Base-by-base conservation (phyloP, 1,139 yeast genomes). In the Candida sanyaensis region DNA sequence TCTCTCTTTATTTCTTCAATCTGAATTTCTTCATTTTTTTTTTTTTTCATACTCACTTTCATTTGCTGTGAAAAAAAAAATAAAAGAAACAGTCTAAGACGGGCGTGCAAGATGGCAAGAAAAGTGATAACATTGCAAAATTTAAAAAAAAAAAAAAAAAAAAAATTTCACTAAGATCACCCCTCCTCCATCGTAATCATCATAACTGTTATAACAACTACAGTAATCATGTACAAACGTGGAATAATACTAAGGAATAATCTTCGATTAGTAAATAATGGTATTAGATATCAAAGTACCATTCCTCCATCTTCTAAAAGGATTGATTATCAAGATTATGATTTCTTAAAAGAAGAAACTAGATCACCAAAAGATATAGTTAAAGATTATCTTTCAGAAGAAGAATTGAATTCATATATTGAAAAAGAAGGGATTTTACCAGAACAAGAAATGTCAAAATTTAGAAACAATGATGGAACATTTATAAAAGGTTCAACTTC, bases 401-500 rank as follows among this genome's bases (percentile, higher is more conserved):
- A 48, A 23, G 43, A 44, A 40, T 31, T 44, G 17, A 29, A 37
- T 11, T 30, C 28, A 4, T 37, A 42, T 26, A 9, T 32, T 13
- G 13, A 34, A 21, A 12, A 17, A n/a, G 46, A 41, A 34, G 41
- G 36, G 7, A 32, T 17, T 11, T 11, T 26, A 5, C 34, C 50
- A 57, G 17, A 24, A 26, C 37, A 27, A 12, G 47, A 39, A 24
- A 11, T 26, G 39, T 63, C 75, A 4, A 73, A 75, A 1, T 74
- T 60, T 62, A 50, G 78, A 55, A 64, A 78, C 64, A 45, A 52
- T 7, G 74, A 72, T 51, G 78, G 77, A 8, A 51, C 69, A 42
- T 68, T 69, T 40, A 64, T 72, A n/a, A 71, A 70, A 47, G 84
- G 82, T 1, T 56, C 56, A 1, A 77, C 66, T 37, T 66, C 82